Base-by-base conservation (phyloP, 768 basidiomycete species). In the Candolleomyces eurysporus region DNA sequence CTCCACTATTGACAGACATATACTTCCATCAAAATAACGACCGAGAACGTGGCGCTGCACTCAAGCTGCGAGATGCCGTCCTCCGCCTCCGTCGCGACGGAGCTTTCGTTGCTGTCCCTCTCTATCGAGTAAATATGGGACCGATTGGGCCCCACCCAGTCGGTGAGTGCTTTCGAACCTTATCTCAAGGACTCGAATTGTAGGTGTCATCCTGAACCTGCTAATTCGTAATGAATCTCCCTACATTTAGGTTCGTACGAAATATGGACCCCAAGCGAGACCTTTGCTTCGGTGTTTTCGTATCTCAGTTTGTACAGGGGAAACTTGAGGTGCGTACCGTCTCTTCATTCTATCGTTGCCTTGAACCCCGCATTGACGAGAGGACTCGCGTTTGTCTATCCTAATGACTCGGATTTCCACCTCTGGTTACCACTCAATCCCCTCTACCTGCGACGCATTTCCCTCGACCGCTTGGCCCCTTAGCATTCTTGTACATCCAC, bases 141-240 rank as follows among this genome's bases (percentile, higher is more conserved):
- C 90, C 90, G 2, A 82, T 86, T 4, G 90, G 91, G 0, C 90
- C 90, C 16, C 91, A 92, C 73, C 90, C 90, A 4, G 83, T 85
- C 55, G 91, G 90, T 87, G 62, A 67, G 86, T 71, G 7, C 17
- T 42, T n/a, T 5, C 39, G 19, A 52, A 19, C 31, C 39, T n/a
- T 39, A 17, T 52, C 21, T 42, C 2, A 45, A 57, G 16, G 22
- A 40, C 22, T 40, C 21, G 19, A 56, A 11, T 2, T 36, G 36
- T 36, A 11, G 11, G 11, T 36, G 36, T 1, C 36, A 36, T 11
- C 36, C 5, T 36, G 36, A 7, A 36, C 36, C 36, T 6, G 36
- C 36, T 26, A 26, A 26, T 26, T 26, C 26, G 26, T 26, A 8
- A 17, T 52, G 42, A 7, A 48, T 58, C 40, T 45, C 5, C 7